Conservation (phyloP, 164 flowering plant genomes). For the Tinospora cordifolia region DNA sequence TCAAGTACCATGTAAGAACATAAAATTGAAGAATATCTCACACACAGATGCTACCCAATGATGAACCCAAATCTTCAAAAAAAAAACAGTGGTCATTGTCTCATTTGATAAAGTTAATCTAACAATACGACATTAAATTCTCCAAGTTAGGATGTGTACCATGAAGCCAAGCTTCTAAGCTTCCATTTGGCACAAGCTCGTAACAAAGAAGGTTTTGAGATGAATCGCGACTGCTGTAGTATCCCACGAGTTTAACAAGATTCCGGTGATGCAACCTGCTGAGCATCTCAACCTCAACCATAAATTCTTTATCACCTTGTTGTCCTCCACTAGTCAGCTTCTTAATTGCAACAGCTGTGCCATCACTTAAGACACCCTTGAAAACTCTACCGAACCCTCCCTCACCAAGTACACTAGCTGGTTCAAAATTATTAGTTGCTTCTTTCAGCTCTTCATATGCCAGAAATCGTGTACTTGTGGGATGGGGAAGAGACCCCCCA, state of each 20-base stretch:
- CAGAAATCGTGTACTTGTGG: constrained; percentile 75
- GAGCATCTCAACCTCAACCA: constrained; percentile 98
- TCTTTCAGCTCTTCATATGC: constrained; percentile 87
- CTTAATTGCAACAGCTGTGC: constrained; percentile 94
- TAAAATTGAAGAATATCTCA: neutral
- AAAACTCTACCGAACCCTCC: constrained; percentile 96
- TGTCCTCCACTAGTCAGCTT: constrained; percentile 80
- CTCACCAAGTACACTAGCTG: constrained; percentile 83
- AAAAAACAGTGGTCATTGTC: neutral
- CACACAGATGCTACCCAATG: neutral
- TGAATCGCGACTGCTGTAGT: constrained; percentile 67
- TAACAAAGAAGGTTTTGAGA: constrained; percentile 88
- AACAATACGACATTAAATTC: neutral
- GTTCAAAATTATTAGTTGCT: constrained; percentile 86
- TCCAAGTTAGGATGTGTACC: constrained; percentile 41
- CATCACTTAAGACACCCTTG: constrained; percentile 88
- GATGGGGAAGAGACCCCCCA: constrained; percentile 74
- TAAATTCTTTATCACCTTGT: constrained; percentile 90
- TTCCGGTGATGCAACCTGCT: constrained; percentile 97
- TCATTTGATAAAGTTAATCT: neutral
- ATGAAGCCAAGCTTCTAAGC: constrained; percentile 95
- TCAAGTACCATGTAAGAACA: constrained; percentile 8
- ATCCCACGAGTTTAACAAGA: constrained; percentile 96
- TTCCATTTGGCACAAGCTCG: constrained; percentile 96
- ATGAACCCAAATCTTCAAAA: neutral